Percentiles rank a stretch among this genome's conserved stretches.
These are phyloP conservation scores for Flaveria linearis DNA, from an alignment of 129 eudicot species.

Conservation along the genomic window DNA sequence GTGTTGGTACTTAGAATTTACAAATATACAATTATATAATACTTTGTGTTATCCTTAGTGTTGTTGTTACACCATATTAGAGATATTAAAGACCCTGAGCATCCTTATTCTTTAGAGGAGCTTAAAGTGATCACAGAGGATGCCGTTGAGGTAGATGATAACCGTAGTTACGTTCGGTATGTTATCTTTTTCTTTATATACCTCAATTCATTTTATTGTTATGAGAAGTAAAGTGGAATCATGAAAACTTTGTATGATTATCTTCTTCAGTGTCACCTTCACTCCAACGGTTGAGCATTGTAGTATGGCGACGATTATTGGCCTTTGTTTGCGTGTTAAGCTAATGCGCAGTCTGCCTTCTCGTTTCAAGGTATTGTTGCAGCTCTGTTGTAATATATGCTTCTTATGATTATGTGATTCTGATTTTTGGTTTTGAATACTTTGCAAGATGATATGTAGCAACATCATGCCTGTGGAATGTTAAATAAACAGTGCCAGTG, in stretches of 20 bases:
- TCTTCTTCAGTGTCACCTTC: slow-evolving; percentile 71
- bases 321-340: slow-evolving; percentile 93
- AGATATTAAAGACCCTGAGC: slow-evolving; percentile 99
- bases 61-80: slow-evolving; percentile 75
- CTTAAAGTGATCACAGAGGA: slow-evolving; percentile 91
- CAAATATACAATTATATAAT: background rate
- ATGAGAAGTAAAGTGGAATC: background rate
- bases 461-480: background rate
- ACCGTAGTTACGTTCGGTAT: slow-evolving; percentile 72
- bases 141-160: slow-evolving; percentile 88
- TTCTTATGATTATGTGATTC: slow-evolving; percentile 4
- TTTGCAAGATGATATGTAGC: background rate
- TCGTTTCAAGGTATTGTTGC: slow-evolving; percentile 66
- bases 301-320: slow-evolving; percentile 92
- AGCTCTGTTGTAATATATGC: background rate
- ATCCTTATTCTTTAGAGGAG: slow-evolving; percentile 94
- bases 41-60: slow-evolving; percentile 46
- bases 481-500: background rate
- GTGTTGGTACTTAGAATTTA: background rate
- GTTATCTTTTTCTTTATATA: background rate
- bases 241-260: too few species aligned
- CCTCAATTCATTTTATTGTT: background rate
- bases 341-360: slow-evolving; percentile 94
- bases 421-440: background rate
- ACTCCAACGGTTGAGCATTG: slow-evolving; percentile 99